These are phyloP conservation scores for Colletotrichum magnum DNA, from an alignment of 2,329 filamentous ascomycete genomes.

Conservation along the genomic window DNA sequence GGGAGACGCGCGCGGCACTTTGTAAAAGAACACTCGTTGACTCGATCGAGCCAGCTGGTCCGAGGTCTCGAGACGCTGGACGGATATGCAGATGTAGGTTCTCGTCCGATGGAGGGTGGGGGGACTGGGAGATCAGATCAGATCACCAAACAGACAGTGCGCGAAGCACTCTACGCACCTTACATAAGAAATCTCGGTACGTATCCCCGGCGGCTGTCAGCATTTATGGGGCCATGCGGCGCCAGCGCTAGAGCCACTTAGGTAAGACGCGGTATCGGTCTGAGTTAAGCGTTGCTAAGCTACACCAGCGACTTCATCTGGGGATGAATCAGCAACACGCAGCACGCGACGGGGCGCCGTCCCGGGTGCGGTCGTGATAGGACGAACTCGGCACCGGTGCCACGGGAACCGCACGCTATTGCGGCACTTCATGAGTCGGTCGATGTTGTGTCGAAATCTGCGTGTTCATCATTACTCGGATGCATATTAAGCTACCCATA, in stretches of 20 bases:
- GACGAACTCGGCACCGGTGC: conserved; percentile 2
- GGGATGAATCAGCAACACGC: conserved; percentile 38
- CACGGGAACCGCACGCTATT: conserved; percentile 1
- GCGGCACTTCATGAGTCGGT: background rate
- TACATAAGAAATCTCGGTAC: too few relatives aligned
- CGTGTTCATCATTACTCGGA: too few relatives aligned
- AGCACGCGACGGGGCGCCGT: conserved; percentile 14
- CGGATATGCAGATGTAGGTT: too few relatives aligned
- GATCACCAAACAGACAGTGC: background rate
- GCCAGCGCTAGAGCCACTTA: background rate
- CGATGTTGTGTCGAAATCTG: too few relatives aligned
- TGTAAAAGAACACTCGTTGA: too few relatives aligned
- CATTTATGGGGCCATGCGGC: background rate
- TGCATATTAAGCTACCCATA: too few relatives aligned
- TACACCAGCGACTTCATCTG: conserved; percentile 18
- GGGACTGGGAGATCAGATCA: background rate
- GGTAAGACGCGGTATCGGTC: background rate
- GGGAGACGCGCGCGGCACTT: background rate
- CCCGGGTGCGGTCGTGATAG: conserved; percentile 17
- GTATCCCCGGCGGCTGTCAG: background rate
- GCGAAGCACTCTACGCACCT: too few relatives aligned
- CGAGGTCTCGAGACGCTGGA: too few relatives aligned
- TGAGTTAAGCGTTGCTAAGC: conserved; percentile 37
- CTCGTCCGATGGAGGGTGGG: too few relatives aligned
- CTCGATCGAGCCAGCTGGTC: too few relatives aligned